Conservation (phyloP, 495 filamentous ascomycete genomes). For the Collariella sp. region DNA sequence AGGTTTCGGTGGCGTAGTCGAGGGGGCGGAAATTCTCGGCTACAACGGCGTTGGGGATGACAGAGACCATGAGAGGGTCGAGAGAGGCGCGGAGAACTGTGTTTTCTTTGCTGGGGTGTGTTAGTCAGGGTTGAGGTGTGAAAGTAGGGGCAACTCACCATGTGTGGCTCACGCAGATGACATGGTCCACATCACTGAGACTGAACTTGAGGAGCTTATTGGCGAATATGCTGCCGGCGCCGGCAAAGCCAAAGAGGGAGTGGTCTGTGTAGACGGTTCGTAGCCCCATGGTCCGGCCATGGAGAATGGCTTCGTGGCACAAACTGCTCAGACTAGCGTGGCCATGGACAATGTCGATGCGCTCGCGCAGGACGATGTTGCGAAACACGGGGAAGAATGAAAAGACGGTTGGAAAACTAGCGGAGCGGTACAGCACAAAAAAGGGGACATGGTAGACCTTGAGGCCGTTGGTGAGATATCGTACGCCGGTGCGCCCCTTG, state of each 20-base stretch:
- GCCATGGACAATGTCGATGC: slow-evolving; percentile 94
- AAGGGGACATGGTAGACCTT: slow-evolving; percentile 98
- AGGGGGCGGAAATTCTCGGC: slow-evolving; percentile 88
- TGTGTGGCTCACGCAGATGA: slow-evolving; percentile 95
- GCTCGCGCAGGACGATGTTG: slow-evolving; percentile 87
- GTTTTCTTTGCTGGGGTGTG: slow-evolving; percentile 74
- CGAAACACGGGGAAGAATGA: slow-evolving; percentile 96
- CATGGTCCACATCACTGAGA: slow-evolving; percentile 94
- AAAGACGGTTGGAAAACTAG: slow-evolving; percentile 96
- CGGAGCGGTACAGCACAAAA: slow-evolving; percentile 85
- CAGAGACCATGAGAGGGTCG: slow-evolving; percentile 92
- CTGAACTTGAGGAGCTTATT: slow-evolving; percentile 96
- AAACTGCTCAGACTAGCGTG: slow-evolving; percentile 86
- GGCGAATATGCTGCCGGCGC: slow-evolving; percentile 89
- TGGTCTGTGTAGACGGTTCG: slow-evolving; percentile 96
- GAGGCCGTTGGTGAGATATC: slow-evolving; percentile 93
- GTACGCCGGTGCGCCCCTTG: slow-evolving; percentile 79
- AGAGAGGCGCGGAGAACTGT: slow-evolving; percentile 91
- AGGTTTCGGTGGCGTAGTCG: slow-evolving; percentile 31
- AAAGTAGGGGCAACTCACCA: slow-evolving; percentile 53
- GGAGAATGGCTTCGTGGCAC: slow-evolving; percentile 90
- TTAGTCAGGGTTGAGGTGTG: background rate
- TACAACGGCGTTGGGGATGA: slow-evolving; percentile 95
- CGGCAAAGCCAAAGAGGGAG: slow-evolving; percentile 94
- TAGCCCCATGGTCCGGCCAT: slow-evolving; percentile 92